These are phyloP conservation scores for Gastrolobium bilobum DNA, from an alignment of 306 rosid genomes.

Conservation along the genomic window DNA sequence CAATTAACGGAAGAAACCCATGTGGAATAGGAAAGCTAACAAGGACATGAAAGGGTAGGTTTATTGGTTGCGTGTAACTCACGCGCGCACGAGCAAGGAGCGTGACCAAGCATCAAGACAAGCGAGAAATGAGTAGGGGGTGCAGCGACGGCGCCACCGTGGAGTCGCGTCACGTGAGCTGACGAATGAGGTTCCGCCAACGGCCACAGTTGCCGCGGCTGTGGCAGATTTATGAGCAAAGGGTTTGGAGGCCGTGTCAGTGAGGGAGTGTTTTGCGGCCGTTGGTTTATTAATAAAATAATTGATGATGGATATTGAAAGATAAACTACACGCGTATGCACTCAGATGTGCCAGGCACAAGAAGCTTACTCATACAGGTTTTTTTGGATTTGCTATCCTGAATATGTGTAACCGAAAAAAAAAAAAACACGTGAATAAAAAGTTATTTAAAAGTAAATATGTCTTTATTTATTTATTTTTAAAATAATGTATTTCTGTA, in stretches of 20 bases:
- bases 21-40: conserved; percentile 39
- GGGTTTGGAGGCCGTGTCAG: conserved; percentile 27
- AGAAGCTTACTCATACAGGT: no score
- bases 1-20: conserved; percentile 41
- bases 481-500: not conserved
- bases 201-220: not conserved
- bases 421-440: not conserved
- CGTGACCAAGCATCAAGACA: not conserved
- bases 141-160: conserved; percentile 35
- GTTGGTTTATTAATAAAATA: no score
- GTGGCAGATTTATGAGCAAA: not conserved
- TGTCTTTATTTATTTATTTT: not conserved
- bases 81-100: conserved; percentile 20
- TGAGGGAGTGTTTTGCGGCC: not conserved
- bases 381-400: no score
- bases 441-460: not conserved
- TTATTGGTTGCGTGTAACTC: conserved; percentile 1
- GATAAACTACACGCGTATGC: not conserved
- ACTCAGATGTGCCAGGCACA: not conserved
- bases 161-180: conserved; percentile 1
- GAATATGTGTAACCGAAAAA: no score
- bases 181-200: conserved; percentile 32
- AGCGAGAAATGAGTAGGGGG: not conserved
- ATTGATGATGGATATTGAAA: no score
- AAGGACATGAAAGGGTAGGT: conserved; percentile 32